Conservation (phyloP, 2,329 filamentous ascomycete genomes). For the Aspergillus brunneoviolaceus region DNA sequence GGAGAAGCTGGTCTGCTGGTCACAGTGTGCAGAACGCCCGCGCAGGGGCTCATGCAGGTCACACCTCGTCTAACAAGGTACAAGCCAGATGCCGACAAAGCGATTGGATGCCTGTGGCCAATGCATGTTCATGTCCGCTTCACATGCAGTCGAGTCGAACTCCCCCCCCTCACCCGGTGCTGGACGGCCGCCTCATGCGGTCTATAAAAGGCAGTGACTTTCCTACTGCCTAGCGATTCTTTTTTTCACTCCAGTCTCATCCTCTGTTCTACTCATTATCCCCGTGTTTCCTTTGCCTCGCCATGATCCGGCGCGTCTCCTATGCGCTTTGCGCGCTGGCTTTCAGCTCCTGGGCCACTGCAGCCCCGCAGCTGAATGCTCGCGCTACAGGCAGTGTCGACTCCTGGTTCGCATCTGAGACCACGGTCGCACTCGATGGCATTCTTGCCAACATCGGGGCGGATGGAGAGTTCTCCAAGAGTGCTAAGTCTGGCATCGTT, state of each 20-base stretch:
- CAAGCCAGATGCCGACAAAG: not conserved
- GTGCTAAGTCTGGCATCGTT: slow-evolving; percentile 11
- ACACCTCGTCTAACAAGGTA: not conserved
- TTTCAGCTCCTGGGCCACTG: not conserved
- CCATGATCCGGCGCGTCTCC: not conserved
- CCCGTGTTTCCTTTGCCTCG: not conserved
- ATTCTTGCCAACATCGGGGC: slow-evolving; percentile 16
- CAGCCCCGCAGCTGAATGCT: not conserved
- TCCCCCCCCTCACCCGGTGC: not conserved
- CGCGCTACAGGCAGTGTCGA: slow-evolving; percentile 4
- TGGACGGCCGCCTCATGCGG: not conserved
- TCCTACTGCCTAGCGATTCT: not conserved
- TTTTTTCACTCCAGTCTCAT: not conserved
- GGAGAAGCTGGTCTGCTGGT: not conserved
- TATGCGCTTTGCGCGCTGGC: not conserved
- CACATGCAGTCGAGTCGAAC: not conserved
- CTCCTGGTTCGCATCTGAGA: slow-evolving; percentile 10
- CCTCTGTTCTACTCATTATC: not conserved
- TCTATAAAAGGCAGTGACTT: not conserved
- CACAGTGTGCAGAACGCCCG: not conserved
- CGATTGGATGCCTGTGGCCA: not conserved
- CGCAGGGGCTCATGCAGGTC: not conserved
- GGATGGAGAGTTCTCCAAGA: slow-evolving; percentile 10
- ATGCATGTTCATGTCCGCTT: not conserved
- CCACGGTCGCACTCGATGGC: slow-evolving; percentile 5